Conservation (phyloP, 306 rosid genomes). For the Hippophae rhamnoides region DNA sequence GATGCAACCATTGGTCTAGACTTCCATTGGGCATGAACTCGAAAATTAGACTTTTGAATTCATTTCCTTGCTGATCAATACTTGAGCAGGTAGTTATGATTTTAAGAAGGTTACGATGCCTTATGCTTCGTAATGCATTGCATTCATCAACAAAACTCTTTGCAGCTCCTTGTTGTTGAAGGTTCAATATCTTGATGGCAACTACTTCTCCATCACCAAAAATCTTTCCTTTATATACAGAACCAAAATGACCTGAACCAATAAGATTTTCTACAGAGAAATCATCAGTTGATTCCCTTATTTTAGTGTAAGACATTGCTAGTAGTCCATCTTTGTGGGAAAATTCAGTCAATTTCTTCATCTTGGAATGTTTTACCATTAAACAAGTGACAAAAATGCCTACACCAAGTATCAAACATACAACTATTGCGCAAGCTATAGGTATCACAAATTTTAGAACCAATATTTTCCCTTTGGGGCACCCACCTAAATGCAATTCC, state of each 20-base stretch:
- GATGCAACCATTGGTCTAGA: constrained; percentile 26
- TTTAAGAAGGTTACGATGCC: constrained; percentile 23
- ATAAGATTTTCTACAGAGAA: constrained; percentile 3
- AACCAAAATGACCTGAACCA: constrained; percentile 10
- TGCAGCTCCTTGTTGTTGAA: constrained; percentile 1
- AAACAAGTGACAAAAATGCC: too few species aligned
- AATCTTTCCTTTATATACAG: neutral
- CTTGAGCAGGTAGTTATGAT: constrained; percentile 26
- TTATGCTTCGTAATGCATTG: constrained; percentile 15
- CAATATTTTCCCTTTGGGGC: neutral
- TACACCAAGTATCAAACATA: too few species aligned
- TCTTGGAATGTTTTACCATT: too few species aligned
- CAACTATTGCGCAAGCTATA: too few species aligned
- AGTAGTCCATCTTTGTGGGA: too few species aligned
- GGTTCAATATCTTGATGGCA: constrained; percentile 6
- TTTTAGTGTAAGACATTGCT: too few species aligned
- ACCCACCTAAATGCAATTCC: constrained; percentile 21
- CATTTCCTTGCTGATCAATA: constrained; percentile 19
- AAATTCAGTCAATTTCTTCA: too few species aligned
- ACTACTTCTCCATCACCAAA: neutral
- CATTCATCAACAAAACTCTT: constrained; percentile 19
- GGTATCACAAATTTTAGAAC: too few species aligned
- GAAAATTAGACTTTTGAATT: constrained; percentile 26
- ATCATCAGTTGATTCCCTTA: neutral
- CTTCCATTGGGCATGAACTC: constrained; percentile 34